Evolutionary conservation across 192 early-diverging fungal genomes (phyloP).

Genomic region (Allomyces javanicus): DNA sequence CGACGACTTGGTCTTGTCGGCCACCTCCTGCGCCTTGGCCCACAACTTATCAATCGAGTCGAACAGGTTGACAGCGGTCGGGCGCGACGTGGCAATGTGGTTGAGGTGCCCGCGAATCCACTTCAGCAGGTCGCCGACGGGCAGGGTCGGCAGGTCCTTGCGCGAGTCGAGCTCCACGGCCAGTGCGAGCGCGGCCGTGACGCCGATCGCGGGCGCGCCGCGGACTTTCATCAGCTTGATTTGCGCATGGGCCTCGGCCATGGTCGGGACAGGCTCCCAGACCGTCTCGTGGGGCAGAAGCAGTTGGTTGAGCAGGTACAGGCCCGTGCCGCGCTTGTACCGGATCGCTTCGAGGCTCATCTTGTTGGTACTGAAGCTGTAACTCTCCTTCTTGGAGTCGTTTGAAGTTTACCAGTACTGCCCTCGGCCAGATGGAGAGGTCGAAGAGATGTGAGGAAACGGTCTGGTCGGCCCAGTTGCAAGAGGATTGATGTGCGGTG

Average conservation of each 20-base stretch:
- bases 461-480: no score
- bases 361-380: not conserved
- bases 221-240: conserved; percentile 86
- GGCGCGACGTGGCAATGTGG: conserved; percentile 73
- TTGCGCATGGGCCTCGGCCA: conserved; percentile 56
- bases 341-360: conserved; percentile 29
- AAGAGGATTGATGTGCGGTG: no score
- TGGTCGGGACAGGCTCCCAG: conserved; percentile 42
- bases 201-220: conserved; percentile 91
- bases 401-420: no score
- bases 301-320: conserved; percentile 80
- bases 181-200: conserved; percentile 77
- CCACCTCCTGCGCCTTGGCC: conserved; percentile 11
- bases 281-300: conserved; percentile 64
- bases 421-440: no score
- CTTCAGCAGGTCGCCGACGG: conserved; percentile 16
- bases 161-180: conserved; percentile 48
- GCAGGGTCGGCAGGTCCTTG: conserved; percentile 5
- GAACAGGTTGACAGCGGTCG: conserved; percentile 92
- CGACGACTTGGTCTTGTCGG: not conserved
- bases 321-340: conserved; percentile 21
- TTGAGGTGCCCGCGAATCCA: conserved; percentile 42
- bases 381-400: no score
- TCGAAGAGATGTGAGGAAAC: no score
- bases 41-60: conserved; percentile 49